These are phyloP conservation scores for Citrus hindsii DNA, from an alignment of 345 rosid species.

Conservation along the genomic window DNA sequence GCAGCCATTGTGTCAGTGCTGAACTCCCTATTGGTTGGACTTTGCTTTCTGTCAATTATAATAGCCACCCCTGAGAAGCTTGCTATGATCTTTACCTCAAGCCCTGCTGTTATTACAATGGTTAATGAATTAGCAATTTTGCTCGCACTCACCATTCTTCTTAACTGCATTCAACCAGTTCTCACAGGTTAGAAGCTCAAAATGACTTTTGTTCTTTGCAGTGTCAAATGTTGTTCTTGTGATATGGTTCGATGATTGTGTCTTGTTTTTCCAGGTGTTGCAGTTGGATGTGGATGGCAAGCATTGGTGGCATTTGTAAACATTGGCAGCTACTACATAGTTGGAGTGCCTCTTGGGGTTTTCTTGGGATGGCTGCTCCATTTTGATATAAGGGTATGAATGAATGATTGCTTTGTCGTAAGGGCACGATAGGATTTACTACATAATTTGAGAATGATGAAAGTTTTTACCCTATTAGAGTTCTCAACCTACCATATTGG, in stretches of 20 bases:
- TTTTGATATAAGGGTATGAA: slow-evolving; percentile 36
- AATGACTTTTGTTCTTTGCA: not conserved
- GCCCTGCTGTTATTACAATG: slow-evolving; percentile 31
- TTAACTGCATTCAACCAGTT: slow-evolving; percentile 60
- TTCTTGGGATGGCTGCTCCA: slow-evolving; percentile 42
- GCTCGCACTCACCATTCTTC: slow-evolving; percentile 45
- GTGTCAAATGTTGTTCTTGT: not conserved
- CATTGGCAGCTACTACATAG: slow-evolving; percentile 47
- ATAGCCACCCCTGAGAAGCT: slow-evolving; percentile 34
- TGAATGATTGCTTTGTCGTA: not conserved
- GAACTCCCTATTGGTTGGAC: slow-evolving; percentile 34
- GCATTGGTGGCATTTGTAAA: slow-evolving; percentile 40
- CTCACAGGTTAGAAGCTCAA: slow-evolving; percentile 39
- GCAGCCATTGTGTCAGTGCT: slow-evolving; percentile 40
- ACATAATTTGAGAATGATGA: not conserved
- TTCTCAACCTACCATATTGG: not conserved
- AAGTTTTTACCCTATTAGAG: not conserved
- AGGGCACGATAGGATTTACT: not conserved
- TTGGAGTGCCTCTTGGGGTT: slow-evolving; percentile 48
- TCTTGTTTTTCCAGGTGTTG: slow-evolving; percentile 35
- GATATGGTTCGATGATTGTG: not conserved
- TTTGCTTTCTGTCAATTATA: slow-evolving; percentile 36
- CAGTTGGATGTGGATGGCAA: slow-evolving; percentile 60
- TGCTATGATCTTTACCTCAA: slow-evolving; percentile 49
- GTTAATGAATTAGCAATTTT: slow-evolving; percentile 36